phyloP scores from a whole-genome alignment of 441 rosid genomes.

The Rhodomyrtus psidioides region DNA sequence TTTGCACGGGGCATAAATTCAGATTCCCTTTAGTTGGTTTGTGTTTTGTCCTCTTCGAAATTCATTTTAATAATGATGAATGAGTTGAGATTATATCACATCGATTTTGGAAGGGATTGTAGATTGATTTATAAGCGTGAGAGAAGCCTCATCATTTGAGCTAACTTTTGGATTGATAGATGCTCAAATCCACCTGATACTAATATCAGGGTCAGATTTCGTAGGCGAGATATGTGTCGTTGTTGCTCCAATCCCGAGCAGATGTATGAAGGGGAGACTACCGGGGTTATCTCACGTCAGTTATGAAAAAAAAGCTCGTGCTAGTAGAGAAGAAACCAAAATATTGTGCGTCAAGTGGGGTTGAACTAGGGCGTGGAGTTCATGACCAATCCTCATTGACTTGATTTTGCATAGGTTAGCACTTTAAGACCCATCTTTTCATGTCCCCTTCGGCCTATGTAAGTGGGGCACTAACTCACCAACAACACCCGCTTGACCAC shows the following conservation, averaged over 20 bases:
- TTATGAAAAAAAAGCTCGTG: no score
- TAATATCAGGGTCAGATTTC: no score
- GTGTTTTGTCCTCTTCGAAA: not conserved
- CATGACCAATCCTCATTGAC: constrained; percentile 33
- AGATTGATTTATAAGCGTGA: no score
- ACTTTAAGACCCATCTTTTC: constrained; percentile 74
- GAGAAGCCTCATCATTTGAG: no score
- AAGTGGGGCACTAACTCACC: constrained; percentile 38
- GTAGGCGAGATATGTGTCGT: no score
- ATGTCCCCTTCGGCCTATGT: constrained; percentile 39
- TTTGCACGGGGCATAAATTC: not conserved
- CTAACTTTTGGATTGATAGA: no score
- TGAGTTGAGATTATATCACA: no score
- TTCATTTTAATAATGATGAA: not conserved
- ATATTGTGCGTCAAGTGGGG: not conserved
- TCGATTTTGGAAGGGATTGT: no score
- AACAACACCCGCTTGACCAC: constrained; percentile 53
- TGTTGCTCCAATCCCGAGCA: fast-evolving
- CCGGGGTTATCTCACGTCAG: no score
- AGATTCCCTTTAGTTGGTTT: not conserved
- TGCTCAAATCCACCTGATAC: fast-evolving
- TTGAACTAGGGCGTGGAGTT: constrained; percentile 27
- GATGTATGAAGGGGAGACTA: no score
- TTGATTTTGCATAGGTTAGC: constrained; percentile 37
- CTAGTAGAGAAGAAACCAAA: not conserved